Evolutionary conservation across 352 stramenopile genomes (phyloP).

Genomic region (Phytopythium ostracodes): DNA sequence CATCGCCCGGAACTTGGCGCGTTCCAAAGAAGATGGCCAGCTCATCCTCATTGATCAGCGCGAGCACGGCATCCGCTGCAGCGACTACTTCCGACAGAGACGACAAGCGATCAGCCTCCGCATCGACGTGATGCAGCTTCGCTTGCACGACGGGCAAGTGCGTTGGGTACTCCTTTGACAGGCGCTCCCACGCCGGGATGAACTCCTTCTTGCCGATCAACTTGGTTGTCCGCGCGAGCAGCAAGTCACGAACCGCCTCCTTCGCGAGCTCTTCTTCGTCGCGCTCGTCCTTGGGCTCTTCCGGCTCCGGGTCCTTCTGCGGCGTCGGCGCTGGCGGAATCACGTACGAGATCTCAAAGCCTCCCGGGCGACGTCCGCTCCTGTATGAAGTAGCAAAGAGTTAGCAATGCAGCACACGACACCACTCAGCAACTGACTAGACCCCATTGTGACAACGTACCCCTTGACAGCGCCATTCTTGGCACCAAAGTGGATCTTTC

Average conservation of each 20-base stretch:
- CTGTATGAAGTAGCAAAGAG: constrained; percentile 14
- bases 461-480: constrained; percentile 64
- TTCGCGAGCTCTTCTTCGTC: constrained; percentile 59
- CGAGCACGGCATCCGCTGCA: constrained; percentile 52
- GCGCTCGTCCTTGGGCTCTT: constrained; percentile 65
- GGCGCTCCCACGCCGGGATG: constrained; percentile 36
- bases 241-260: constrained; percentile 70
- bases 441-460: constrained; percentile 10
- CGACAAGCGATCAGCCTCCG: constrained; percentile 40
- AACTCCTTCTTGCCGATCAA: constrained; percentile 69
- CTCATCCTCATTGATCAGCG: constrained; percentile 55
- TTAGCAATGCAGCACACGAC: not conserved
- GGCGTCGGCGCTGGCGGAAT: constrained; percentile 52
- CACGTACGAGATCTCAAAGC: constrained; percentile 74
- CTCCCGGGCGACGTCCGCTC: constrained; percentile 50
- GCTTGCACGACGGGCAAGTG: constrained; percentile 62
- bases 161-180: constrained; percentile 48
- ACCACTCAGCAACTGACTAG: not conserved
- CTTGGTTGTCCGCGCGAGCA: constrained; percentile 64
- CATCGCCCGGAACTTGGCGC: constrained; percentile 44
- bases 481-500: constrained; percentile 72
- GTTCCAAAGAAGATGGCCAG: constrained; percentile 76
- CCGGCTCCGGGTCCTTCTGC: constrained; percentile 56
- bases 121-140: constrained; percentile 72
- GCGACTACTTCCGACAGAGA: constrained; percentile 46